A percentile compares a stretch with the other conserved stretches of the same genome.
phyloP scores from a whole-genome alignment of 257 asterid species.

The Solanum peruvianum region DNA sequence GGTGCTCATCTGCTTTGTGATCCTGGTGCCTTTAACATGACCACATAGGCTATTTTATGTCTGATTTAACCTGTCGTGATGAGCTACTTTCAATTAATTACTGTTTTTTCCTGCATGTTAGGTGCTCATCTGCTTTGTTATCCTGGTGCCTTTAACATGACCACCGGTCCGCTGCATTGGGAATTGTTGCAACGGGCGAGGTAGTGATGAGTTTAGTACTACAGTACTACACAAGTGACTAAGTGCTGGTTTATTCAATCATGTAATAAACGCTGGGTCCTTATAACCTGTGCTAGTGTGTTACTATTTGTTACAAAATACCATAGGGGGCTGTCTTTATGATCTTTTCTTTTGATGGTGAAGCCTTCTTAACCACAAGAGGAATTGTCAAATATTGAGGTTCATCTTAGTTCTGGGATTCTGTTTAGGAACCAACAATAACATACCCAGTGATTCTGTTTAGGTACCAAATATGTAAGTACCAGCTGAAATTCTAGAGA shows the following conservation, averaged over 20 bases:
- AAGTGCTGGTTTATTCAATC: neutral
- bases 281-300: neutral
- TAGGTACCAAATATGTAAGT: neutral
- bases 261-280: neutral
- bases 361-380: neutral
- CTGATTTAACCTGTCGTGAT: too few relatives aligned
- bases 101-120: conserved; percentile 13
- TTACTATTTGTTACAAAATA: neutral
- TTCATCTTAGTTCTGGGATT: neutral
- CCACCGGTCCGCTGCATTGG: conserved; percentile 93
- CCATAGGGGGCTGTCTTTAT: neutral
- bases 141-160: conserved; percentile 96
- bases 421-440: neutral
- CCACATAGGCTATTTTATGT: too few relatives aligned
- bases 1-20: too few relatives aligned
- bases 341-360: neutral
- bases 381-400: neutral
- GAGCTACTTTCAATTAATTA: neutral
- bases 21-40: too few relatives aligned
- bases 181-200: conserved; percentile 84
- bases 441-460: neutral
- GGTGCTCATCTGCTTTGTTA: conserved; percentile 89
- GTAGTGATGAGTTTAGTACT: conserved; percentile 18
- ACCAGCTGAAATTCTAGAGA: neutral
- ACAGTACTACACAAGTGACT: neutral